A percentile compares a stretch with the other conserved stretches of the same genome.
phyloP scores from a whole-genome alignment of 192 early-diverging fungal genomes.

The Backusella macrospora region DNA sequence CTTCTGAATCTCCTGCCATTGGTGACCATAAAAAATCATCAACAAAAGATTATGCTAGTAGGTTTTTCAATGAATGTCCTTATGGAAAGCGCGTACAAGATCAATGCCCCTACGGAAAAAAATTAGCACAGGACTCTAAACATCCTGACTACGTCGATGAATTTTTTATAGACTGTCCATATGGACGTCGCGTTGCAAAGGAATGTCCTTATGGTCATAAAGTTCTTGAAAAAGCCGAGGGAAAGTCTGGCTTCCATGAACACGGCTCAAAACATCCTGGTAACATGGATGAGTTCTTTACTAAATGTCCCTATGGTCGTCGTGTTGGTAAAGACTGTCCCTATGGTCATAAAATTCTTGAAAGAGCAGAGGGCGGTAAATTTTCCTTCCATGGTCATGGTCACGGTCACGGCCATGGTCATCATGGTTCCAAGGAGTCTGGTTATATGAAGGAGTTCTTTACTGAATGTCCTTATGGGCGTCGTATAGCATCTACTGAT shows the following conservation, averaged over 20 bases:
- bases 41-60: constrained; percentile 1
- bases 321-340: neutral
- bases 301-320: constrained; percentile 8
- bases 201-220: constrained; percentile 7
- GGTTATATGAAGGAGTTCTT: neutral
- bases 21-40: neutral
- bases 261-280: neutral
- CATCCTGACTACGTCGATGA: neutral
- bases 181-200: neutral
- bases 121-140: neutral
- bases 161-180: neutral
- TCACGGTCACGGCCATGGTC: too few species aligned
- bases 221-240: neutral
- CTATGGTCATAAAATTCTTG: neutral
- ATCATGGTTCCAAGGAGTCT: neutral
- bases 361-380: neutral
- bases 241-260: neutral
- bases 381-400: neutral
- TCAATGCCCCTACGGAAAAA: constrained; percentile 2
- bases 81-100: neutral
- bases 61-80: constrained; percentile 19
- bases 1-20: neutral
- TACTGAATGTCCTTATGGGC: constrained; percentile 11
- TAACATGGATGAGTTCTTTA: neutral
- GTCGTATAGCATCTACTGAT: neutral